Evolutionary conservation across 2,329 filamentous ascomycete species (phyloP), one percentile per base, ranked within the genome.

Genomic region (Talaromyces sp.): DNA sequence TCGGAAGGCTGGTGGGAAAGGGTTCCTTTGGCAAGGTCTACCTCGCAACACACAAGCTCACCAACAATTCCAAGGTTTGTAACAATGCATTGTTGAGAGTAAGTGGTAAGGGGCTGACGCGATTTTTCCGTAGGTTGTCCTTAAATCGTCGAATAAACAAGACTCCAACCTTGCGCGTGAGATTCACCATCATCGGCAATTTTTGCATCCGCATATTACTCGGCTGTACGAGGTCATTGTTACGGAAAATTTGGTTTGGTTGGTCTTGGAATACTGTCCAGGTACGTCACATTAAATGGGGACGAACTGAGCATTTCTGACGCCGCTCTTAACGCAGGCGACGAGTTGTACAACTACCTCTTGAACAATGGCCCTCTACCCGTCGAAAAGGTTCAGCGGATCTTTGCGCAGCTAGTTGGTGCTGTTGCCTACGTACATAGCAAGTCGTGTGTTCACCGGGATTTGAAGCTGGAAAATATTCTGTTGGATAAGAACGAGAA

Each of bases 11-110:
- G 61, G 96, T 99, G 73, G 95, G 95, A 67, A 99, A 98, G 74
- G 95, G 95, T 61, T 97, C 93, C 65, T 99, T 99, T 77, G 95
- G 95, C 70, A 98, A 97, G 78, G 95, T 99, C 70, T 99, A 99
- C 76, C 83, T 99, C 62, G 95, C 93, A 61, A 87, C 88, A 52
- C 95, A 99, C 77, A 98, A 97, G 77, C 91, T 99, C 75, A 98
- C 91, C 71, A 97, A 97, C 86, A 93, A 93, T 71, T 96, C 93
- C 73, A 98, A 97, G 86, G 92, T 93, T 71, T 46, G 64, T 26
- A 24, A 41, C 8, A 19, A 3, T 13, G n/a, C n/a, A n/a, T 29
- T 13, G 19, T 11, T 46, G 0, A 9, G 35, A 38, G 10, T 38
- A 17, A 38, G 3, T 38, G 4, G 4, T n/a, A 38, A 38, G 17